phyloP scores from a whole-genome alignment of 176 grass and related monocot species.

The Echinochloa phyllopogon region DNA sequence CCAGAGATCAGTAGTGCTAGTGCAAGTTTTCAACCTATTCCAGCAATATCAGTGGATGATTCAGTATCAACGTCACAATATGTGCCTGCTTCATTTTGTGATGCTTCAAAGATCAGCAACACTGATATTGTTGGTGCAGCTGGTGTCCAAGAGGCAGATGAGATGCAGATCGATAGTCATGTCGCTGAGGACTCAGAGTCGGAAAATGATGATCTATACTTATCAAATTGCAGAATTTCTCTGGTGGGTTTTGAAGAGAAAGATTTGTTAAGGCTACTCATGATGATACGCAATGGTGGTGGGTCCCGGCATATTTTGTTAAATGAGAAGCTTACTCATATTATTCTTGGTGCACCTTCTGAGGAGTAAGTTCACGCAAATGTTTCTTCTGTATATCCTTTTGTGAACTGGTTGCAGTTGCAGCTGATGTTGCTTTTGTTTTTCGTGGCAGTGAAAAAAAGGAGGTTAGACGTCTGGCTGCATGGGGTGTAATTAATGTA shows the following conservation, averaged over 20 bases:
- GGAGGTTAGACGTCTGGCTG: conserved; percentile 77
- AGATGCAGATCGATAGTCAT: conserved; percentile 54
- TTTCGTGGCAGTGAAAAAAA: conserved; percentile 78
- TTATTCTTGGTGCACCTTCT: conserved; percentile 82
- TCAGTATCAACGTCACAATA: conserved; percentile 70
- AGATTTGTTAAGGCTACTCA: conserved; percentile 67
- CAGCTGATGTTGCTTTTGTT: conserved; percentile 39
- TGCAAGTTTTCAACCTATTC: conserved; percentile 59
- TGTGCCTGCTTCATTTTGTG: conserved; percentile 46
- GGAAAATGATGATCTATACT: conserved; percentile 81
- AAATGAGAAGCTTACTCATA: conserved; percentile 91
- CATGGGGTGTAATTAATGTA: conserved; percentile 80
- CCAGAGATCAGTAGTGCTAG: conserved; percentile 54
- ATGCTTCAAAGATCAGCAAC: conserved; percentile 53
- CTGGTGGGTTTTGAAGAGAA: conserved; percentile 88
- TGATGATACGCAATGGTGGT: conserved; percentile 78
- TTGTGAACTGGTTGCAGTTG: conserved; percentile 36
- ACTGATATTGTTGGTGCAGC: conserved; percentile 46
- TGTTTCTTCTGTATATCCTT: conserved; percentile 28
- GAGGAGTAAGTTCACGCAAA: conserved; percentile 77
- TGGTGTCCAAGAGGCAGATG: conserved; percentile 47
- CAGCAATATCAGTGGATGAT: conserved; percentile 53
- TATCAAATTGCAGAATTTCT: conserved; percentile 91
- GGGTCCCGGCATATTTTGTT: conserved; percentile 77
- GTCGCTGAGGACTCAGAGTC: conserved; percentile 78